Percentiles rank a stretch among this genome's conserved stretches.
These are phyloP conservation scores for Hymenoscyphus linearis DNA, from an alignment of 2,329 filamentous ascomycete genomes.

Conservation along the genomic window DNA sequence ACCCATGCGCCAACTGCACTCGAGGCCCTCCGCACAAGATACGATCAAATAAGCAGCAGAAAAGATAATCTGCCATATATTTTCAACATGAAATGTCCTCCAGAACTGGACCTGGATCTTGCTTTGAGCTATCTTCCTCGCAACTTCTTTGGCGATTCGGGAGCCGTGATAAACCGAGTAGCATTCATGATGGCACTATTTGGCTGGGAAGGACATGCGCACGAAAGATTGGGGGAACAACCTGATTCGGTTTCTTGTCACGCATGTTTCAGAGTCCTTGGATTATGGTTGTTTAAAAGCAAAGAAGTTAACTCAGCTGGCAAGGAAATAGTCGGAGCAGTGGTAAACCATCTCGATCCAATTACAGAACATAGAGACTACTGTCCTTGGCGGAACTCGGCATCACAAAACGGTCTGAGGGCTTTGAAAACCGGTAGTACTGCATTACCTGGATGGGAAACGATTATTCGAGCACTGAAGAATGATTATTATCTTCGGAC, in stretches of 20 bases:
- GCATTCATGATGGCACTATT: conserved; percentile 66
- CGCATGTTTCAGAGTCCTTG: conserved; percentile 81
- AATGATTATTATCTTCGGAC: conserved; percentile 44
- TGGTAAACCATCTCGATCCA: conserved; percentile 64
- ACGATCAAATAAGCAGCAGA: conserved; percentile 54
- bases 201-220: conserved; percentile 61
- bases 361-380: conserved; percentile 74
- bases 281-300: conserved; percentile 89
- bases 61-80: conserved; percentile 54
- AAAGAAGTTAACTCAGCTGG: conserved; percentile 56
- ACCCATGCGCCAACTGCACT: conserved; percentile 57
- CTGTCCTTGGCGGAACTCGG: conserved; percentile 70
- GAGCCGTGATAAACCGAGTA: conserved; percentile 45
- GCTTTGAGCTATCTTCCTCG: conserved; percentile 45
- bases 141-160: conserved; percentile 45
- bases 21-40: conserved; percentile 54
- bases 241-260: conserved; percentile 56
- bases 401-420: conserved; percentile 49
- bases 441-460: conserved; percentile 47
- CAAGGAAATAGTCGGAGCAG: conserved; percentile 47
- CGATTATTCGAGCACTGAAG: conserved; percentile 48
- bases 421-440: conserved; percentile 30
- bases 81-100: conserved; percentile 52
- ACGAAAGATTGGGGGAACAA: conserved; percentile 27
- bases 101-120: conserved; percentile 45